phyloP scores from a whole-genome alignment of 768 basidiomycete genomes.

The Clathrus columnatus region DNA sequence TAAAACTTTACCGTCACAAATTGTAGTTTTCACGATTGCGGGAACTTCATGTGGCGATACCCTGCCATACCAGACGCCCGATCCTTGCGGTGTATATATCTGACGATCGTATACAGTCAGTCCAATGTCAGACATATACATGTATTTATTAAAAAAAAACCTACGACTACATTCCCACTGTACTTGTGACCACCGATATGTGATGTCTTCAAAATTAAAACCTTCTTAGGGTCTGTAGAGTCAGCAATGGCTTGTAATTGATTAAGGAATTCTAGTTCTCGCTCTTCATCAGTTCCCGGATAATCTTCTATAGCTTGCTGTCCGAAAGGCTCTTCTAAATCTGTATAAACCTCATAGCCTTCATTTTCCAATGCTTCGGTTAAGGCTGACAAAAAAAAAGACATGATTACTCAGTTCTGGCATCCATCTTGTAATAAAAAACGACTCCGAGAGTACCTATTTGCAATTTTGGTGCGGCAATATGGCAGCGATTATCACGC shows the following conservation, averaged over 20 bases:
- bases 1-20: conserved; percentile 75
- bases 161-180: conserved; percentile 82
- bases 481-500: conserved; percentile 85
- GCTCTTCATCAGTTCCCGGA: conserved; percentile 40
- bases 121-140: not conserved
- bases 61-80: conserved; percentile 89
- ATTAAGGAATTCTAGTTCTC: conserved; percentile 44
- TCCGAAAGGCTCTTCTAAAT: conserved; percentile 50
- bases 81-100: conserved; percentile 83
- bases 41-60: conserved; percentile 86
- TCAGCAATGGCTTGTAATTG: conserved; percentile 42
- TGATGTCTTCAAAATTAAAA: conserved; percentile 77
- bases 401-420: conserved; percentile 16
- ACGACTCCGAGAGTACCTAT: conserved; percentile 38
- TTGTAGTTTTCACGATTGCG: conserved; percentile 78
- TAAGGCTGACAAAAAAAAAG: conserved; percentile 39
- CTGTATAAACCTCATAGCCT: conserved; percentile 70
- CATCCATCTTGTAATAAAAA: conserved; percentile 12
- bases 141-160: conserved; percentile 24
- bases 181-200: conserved; percentile 94
- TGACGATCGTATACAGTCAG: conserved; percentile 21
- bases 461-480: conserved; percentile 79
- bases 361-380: conserved; percentile 50
- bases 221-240: conserved; percentile 46
- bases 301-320: conserved; percentile 52